phyloP scores from a whole-genome alignment of 495 filamentous ascomycete genomes.

The Friedmanniomyces simplex region DNA sequence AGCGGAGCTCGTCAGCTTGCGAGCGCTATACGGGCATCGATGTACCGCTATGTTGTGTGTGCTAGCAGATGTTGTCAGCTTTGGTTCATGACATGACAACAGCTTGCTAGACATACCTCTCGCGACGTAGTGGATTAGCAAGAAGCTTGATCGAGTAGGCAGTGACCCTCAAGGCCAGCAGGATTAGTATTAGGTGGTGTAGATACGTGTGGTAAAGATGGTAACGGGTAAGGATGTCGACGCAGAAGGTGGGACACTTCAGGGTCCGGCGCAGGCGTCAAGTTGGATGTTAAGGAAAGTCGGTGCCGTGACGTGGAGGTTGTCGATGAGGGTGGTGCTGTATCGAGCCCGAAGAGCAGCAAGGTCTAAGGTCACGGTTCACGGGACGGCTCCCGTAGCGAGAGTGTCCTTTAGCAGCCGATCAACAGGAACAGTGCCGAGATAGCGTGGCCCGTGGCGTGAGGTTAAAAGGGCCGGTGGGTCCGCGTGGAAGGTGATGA shows the following conservation, averaged over 20 bases:
- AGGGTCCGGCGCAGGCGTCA: conserved; percentile 21
- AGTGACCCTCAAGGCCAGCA: conserved; percentile 1
- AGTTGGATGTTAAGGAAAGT: conserved; percentile 21
- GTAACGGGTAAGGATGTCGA: conserved; percentile 1
- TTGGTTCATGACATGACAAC: neutral
- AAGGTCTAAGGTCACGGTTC: conserved; percentile 13
- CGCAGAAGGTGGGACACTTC: neutral
- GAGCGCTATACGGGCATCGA: conserved; percentile 13
- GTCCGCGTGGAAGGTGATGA: conserved; percentile 14
- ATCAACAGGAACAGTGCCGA: conserved; percentile 18
- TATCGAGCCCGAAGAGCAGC: neutral
- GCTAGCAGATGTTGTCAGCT: neutral
- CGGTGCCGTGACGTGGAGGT: conserved; percentile 3
- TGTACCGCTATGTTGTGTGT: neutral
- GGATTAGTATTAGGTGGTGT: conserved; percentile 18
- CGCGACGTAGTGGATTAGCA: neutral
- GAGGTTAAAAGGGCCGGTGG: neutral
- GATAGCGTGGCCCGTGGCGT: conserved; percentile 11
- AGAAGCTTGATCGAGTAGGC: neutral
- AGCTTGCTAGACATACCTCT: neutral
- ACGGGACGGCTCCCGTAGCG: conserved; percentile 13
- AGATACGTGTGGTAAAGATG: neutral
- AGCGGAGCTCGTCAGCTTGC: conserved; percentile 8
- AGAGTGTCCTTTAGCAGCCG: conserved; percentile 13
- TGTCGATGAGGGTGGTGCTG: conserved; percentile 7